phyloP scores from a whole-genome alignment of 1,284 basidiomycete genomes.

The Malassezia brasiliensis region DNA sequence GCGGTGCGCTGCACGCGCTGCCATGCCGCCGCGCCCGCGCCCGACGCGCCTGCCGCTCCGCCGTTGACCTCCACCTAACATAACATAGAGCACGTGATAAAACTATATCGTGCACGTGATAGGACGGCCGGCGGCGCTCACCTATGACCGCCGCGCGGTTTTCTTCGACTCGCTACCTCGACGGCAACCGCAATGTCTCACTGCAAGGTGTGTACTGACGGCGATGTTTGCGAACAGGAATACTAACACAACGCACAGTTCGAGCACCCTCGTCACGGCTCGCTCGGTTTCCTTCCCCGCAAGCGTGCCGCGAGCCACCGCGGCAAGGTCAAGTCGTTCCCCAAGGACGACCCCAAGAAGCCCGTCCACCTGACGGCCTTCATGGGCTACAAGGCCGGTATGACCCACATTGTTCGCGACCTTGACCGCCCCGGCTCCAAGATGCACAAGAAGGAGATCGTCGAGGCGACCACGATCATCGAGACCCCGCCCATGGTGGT shows the following conservation, averaged over 20 bases:
- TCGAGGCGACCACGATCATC: constrained; percentile 90
- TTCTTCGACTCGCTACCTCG: constrained; percentile 20
- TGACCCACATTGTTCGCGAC: constrained; percentile 99
- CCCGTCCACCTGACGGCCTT: constrained; percentile 95
- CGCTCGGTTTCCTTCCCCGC: constrained; percentile 48
- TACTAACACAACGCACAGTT: constrained; percentile 24
- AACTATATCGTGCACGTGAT: constrained; percentile 8
- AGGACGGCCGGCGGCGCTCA: neutral
- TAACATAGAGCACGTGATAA: neutral
- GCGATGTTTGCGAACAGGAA: neutral
- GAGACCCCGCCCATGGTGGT: constrained; percentile 97
- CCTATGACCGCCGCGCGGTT: neutral
- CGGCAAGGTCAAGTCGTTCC: constrained; percentile 46
- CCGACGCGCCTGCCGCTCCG: neutral
- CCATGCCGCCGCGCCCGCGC: neutral
- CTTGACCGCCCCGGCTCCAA: constrained; percentile 91
- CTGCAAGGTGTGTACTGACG: constrained; percentile 17
- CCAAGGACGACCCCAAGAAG: constrained; percentile 97
- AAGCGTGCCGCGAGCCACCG: constrained; percentile 48
- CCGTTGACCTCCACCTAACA: neutral
- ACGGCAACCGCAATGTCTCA: constrained; percentile 21
- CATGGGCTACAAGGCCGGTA: constrained; percentile 99
- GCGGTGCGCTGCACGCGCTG: constrained; percentile 10
- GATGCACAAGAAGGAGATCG: constrained; percentile 64
- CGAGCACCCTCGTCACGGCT: constrained; percentile 48